Evolutionary conservation across 805 yeast genomes (phyloP).

Genomic region (Saccharomycopsis malanga): DNA sequence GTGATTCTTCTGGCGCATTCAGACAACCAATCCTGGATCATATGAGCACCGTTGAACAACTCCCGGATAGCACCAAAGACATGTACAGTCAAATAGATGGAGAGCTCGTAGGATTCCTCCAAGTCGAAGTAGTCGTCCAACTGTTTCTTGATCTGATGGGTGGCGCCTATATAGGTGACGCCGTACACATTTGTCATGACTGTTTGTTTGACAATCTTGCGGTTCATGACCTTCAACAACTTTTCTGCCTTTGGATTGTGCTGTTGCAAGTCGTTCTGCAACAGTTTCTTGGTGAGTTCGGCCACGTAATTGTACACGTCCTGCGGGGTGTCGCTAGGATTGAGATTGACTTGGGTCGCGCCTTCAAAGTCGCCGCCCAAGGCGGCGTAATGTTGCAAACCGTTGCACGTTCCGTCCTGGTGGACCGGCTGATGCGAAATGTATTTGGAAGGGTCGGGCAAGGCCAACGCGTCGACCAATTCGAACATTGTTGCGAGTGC

Average conservation of each 20-base stretch:
- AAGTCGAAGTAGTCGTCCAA: constrained; percentile 49
- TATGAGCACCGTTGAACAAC: constrained; percentile 85
- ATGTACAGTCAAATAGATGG: constrained; percentile 64
- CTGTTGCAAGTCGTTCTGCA: constrained; percentile 45
- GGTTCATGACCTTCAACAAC: constrained; percentile 55
- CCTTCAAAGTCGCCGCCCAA: constrained; percentile 81
- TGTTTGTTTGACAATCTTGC: constrained; percentile 93
- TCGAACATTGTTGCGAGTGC: constrained; percentile 66
- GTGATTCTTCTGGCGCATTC: constrained; percentile 76
- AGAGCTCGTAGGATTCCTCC: constrained; percentile 39
- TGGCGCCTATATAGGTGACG: constrained; percentile 90
- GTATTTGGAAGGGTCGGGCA: constrained; percentile 57
- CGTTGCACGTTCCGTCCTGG: constrained; percentile 85
- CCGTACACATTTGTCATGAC: constrained; percentile 99
- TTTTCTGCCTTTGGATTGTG: constrained; percentile 43
- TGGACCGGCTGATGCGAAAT: constrained; percentile 73
- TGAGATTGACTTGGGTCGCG: constrained; percentile 69
- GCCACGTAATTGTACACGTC: constrained; percentile 75
- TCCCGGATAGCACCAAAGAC: constrained; percentile 82
- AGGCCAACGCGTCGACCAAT: constrained; percentile 49
- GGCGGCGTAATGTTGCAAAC: constrained; percentile 82
- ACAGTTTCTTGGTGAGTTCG: constrained; percentile 46
- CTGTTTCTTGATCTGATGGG: constrained; percentile 78
- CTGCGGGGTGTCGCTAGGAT: constrained; percentile 65
- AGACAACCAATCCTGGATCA: constrained; percentile 94